A percentile compares a stretch with the other conserved stretches of the same genome.
phyloP scores from a whole-genome alignment of 2,329 filamentous ascomycete species.

The Phoma sp. region DNA sequence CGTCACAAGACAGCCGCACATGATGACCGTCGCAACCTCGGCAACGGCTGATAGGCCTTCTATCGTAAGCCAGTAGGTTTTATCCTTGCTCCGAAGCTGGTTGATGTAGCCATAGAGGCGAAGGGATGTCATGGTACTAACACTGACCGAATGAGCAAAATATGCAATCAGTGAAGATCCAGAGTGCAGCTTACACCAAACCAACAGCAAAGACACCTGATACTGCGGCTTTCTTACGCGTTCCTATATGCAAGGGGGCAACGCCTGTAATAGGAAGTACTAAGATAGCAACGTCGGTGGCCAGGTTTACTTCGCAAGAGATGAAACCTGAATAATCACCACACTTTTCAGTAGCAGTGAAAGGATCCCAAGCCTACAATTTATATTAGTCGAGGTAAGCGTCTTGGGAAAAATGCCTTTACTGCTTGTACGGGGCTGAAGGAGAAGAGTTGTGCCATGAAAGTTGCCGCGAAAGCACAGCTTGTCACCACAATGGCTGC shows the following conservation, averaged over 20 bases:
- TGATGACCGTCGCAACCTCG: constrained; percentile 18
- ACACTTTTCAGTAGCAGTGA: constrained; percentile 25
- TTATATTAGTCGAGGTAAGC: no score
- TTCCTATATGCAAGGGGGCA: constrained; percentile 1
- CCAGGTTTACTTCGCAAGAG: constrained; percentile 2
- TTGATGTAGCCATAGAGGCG: constrained; percentile 8
- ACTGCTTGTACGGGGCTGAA: constrained; percentile 2
- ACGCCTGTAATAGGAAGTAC: constrained; percentile 18
- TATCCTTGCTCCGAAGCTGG: constrained; percentile 11
- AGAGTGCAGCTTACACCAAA: not conserved
- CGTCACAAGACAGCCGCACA: constrained; percentile 23
- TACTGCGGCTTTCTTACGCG: constrained; percentile 8
- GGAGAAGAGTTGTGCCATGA: constrained; percentile 1
- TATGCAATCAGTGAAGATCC: not conserved
- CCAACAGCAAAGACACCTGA: constrained; percentile 6
- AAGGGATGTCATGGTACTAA: not conserved
- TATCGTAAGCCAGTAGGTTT: constrained; percentile 18
- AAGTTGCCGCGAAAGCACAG: constrained; percentile 15
- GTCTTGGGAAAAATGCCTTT: not conserved
- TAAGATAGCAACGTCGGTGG: constrained; percentile 26
- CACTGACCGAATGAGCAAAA: not conserved
- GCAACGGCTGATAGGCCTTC: constrained; percentile 12
- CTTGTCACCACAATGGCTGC: constrained; percentile 18
- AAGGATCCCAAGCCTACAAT: constrained; percentile 27
- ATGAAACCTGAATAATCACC: constrained; percentile 12